These are phyloP conservation scores for Grammothele lineata DNA, from an alignment of 768 basidiomycete genomes.

Conservation along the genomic window DNA sequence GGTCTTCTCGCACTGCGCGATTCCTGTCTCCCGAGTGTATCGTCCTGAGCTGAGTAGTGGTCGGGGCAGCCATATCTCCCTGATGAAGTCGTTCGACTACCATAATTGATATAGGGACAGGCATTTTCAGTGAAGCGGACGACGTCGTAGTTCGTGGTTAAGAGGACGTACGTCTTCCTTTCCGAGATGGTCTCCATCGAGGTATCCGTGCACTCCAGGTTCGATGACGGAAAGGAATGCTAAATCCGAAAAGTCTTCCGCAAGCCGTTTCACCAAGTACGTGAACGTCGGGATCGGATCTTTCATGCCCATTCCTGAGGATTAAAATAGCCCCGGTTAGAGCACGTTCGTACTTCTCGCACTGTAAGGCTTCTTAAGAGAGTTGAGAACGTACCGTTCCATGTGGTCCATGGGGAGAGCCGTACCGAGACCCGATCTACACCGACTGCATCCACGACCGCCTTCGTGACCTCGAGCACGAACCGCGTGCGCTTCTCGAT, in stretches of 20 bases:
- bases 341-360: neutral
- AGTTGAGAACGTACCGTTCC: slow-evolving; percentile 20
- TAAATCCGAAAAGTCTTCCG: slow-evolving; percentile 32
- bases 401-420: slow-evolving; percentile 30
- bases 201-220: slow-evolving; percentile 12
- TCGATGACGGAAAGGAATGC: slow-evolving; percentile 36
- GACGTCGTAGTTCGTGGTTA: too few species aligned
- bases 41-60: slow-evolving; percentile 16
- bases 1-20: slow-evolving; percentile 12
- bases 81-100: slow-evolving; percentile 19
- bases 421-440: slow-evolving; percentile 37
- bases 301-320: slow-evolving; percentile 43
- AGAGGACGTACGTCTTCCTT: too few species aligned
- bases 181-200: neutral
- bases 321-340: neutral
- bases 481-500: slow-evolving; percentile 45
- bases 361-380: neutral
- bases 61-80: slow-evolving; percentile 13
- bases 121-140: too few species aligned
- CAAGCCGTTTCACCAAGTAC: slow-evolving; percentile 40
- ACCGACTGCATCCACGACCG: slow-evolving; percentile 38
- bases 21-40: slow-evolving; percentile 15
- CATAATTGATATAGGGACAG: neutral
- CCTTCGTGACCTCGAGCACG: slow-evolving; percentile 38
- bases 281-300: slow-evolving; percentile 53